Conservation (phyloP, 169 alveolate species). For the Eimeria sp. region DNA sequence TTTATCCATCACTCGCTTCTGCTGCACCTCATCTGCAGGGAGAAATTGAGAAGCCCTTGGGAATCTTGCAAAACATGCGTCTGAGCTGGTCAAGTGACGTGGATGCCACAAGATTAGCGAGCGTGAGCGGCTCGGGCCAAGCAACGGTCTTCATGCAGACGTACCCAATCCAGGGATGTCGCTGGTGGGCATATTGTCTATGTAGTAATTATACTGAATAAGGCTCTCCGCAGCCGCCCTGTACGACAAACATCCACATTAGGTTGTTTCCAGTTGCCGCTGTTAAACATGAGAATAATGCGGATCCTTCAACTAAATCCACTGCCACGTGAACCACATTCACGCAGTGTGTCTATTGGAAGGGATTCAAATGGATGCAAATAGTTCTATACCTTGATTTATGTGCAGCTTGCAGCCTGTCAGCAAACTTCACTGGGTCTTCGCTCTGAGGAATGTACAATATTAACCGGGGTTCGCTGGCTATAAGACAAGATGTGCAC, state of each 20-base stretch:
- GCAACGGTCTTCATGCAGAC: background rate
- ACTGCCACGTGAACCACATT: background rate
- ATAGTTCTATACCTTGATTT: constrained; percentile 29
- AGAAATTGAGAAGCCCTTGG: background rate
- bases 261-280: background rate
- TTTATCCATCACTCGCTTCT: constrained; percentile 87
- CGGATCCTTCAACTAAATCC: background rate
- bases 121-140: background rate
- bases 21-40: constrained; percentile 89
- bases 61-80: background rate
- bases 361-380: background rate
- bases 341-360: background rate
- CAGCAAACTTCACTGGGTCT: constrained; percentile 83
- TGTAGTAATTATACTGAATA: constrained; percentile 93
- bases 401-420: constrained; percentile 79
- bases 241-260: background rate
- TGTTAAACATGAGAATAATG: background rate
- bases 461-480: background rate
- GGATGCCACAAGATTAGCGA: background rate
- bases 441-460: constrained; percentile 60
- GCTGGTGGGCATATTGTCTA: constrained; percentile 95
- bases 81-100: background rate
- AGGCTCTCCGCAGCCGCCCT: constrained; percentile 94
- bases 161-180: constrained; percentile 92
- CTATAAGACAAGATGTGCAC: background rate